Evolutionary conservation across 805 yeast genomes (phyloP), one percentile per base, ranked within the genome.

Genomic region (Suhomyces prunicola): DNA sequence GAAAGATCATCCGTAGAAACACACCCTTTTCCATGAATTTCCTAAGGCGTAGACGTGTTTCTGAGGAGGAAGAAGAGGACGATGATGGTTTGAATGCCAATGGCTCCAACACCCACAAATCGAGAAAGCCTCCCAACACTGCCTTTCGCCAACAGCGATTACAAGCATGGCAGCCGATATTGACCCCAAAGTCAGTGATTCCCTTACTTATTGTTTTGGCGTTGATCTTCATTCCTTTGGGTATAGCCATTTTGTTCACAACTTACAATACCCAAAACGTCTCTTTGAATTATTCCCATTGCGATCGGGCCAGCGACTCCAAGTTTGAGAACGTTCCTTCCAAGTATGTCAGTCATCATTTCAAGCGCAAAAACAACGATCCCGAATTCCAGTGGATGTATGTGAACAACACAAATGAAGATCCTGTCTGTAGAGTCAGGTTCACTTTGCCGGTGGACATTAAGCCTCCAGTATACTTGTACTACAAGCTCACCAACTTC

Each of bases 151-250:
- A 88, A 60, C 88, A 83, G 70, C 72, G 88, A 53, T 73, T 83
- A 60, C 83, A 84, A 65, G 86, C 88, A 49, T 83, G 87, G 87
- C 87, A 83, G 60, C 99, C 98, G 1, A 90, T 94, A 51, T 80
- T 94, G 52, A 88, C 97, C 1, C 97, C 98, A 13, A 85, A 85
- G 59, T 86, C 96, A 15, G 97, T 93, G 46, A 79, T 94, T 45
- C 98, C 98, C 2, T 75, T 93, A 49, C 77, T 94, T 52, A 78
- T 91, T 47, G 58, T 87, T 23, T 72, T 89, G 44, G 90, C 96
- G 0, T 74, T 90, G 22, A 78, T 94, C 4, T 91, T 92, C 71
- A 89, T 94, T 1, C 97, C 97, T 1, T 80, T 94, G 48, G 99
- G 99, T 4, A 87, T 92, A 29, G 96, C 90, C 13, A 80, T 94